phyloP scores from a whole-genome alignment of 108 stramenopile genomes.

The Seminavis robusta region DNA sequence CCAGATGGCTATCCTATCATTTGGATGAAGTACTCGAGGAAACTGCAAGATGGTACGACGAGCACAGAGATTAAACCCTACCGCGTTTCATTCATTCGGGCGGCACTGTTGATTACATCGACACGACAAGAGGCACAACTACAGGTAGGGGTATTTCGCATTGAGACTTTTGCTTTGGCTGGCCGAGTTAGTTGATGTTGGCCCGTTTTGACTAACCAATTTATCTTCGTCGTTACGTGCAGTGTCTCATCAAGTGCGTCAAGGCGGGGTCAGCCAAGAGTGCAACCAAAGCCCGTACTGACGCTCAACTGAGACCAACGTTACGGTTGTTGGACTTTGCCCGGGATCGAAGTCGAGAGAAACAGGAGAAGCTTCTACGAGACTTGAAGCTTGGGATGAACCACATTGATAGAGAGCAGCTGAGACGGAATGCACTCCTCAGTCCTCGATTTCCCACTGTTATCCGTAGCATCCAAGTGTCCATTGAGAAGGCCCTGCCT shows the following conservation, averaged over 20 bases:
- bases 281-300: constrained; percentile 67
- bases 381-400: constrained; percentile 82
- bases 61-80: constrained; percentile 68
- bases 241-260: constrained; percentile 66
- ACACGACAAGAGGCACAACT: constrained; percentile 73
- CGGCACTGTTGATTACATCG: constrained; percentile 72
- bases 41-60: constrained; percentile 17
- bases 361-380: constrained; percentile 56
- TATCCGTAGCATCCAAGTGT: constrained; percentile 47
- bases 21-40: constrained; percentile 35
- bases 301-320: constrained; percentile 63
- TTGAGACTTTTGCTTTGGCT: not conserved
- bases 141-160: constrained; percentile 14
- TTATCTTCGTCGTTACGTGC: not conserved
- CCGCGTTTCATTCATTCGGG: constrained; percentile 71
- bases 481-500: constrained; percentile 56
- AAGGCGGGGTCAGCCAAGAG: constrained; percentile 71
- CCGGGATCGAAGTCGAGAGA: constrained; percentile 43
- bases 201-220: not conserved
- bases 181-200: not conserved
- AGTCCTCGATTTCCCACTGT: constrained; percentile 70
- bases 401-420: constrained; percentile 77
- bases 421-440: constrained; percentile 72
- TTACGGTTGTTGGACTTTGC: constrained; percentile 69
- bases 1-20: constrained; percentile 58